phyloP scores from a whole-genome alignment of 768 basidiomycete species.

The Lyophyllum semitale region DNA sequence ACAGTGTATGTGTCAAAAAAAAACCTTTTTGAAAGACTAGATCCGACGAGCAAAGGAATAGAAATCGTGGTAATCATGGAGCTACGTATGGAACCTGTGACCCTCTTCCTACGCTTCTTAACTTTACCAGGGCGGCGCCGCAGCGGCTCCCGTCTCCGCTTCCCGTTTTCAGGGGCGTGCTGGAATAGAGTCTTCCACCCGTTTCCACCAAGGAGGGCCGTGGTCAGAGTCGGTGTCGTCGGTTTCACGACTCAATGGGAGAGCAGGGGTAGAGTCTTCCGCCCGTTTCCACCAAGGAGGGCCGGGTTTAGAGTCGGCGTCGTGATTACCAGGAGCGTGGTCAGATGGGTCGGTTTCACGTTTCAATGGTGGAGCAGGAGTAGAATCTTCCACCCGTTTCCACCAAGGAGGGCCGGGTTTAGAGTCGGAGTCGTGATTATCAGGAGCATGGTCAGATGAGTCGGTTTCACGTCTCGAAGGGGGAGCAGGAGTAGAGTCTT shows the following conservation, averaged over 20 bases:
- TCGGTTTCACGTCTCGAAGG: not conserved
- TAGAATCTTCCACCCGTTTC: not conserved
- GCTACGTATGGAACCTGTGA: conserved; percentile 1
- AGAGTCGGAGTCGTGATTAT: no score
- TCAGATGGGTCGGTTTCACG: not conserved
- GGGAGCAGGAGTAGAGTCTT: not conserved
- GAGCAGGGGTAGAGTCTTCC: not conserved
- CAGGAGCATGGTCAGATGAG: not conserved
- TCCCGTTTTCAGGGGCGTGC: conserved; percentile 9
- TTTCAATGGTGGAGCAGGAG: not conserved
- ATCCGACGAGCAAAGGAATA: not conserved
- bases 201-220: not conserved
- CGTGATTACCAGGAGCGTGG: not conserved
- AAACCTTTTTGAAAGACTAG: not conserved
- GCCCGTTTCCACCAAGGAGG: not conserved
- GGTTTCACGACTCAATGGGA: not conserved
- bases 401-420: not conserved
- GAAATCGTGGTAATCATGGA: conserved; percentile 3
- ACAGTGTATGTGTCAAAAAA: conserved; percentile 3
- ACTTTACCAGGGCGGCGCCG: conserved; percentile 1
- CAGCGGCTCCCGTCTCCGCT: not conserved
- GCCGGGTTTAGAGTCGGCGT: no score
- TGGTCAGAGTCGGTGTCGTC: not conserved
- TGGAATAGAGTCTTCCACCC: not conserved
- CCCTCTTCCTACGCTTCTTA: conserved; percentile 3